Conservation (phyloP, 2,329 filamentous ascomycete species). For the Ilyonectria robusta region DNA sequence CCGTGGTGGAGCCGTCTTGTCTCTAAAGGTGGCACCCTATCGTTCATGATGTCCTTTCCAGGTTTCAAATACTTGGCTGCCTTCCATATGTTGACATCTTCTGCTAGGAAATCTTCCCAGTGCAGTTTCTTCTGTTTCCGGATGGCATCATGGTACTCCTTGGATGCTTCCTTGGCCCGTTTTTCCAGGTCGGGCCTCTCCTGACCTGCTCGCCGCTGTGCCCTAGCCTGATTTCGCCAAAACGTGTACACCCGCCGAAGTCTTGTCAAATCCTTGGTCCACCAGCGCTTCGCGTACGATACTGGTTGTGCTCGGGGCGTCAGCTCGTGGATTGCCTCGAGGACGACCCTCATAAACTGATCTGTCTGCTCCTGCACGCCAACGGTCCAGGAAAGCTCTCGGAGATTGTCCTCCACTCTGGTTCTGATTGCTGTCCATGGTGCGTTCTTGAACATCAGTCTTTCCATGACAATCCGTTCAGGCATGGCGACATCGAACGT, state of each 20-base stretch:
- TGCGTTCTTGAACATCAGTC: constrained; percentile 18
- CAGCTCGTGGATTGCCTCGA: too few relatives aligned
- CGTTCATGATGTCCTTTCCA: too few relatives aligned
- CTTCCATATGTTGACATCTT: background rate
- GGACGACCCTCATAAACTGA: too few relatives aligned
- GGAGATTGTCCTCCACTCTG: background rate
- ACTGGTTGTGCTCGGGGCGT: background rate
- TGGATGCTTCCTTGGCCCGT: too few relatives aligned
- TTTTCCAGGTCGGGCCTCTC: too few relatives aligned
- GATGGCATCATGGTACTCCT: too few relatives aligned
- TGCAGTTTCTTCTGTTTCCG: too few relatives aligned
- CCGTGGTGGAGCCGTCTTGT: too few relatives aligned
- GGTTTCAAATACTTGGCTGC: background rate
- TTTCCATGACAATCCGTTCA: constrained; percentile 22
- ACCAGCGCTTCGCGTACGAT: background rate
- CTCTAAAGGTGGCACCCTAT: too few relatives aligned
- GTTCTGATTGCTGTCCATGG: background rate
- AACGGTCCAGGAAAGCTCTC: background rate
- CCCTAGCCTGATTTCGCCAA: background rate
- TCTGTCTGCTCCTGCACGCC: too few relatives aligned
- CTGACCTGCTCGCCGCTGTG: too few relatives aligned
- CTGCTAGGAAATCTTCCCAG: too few relatives aligned
- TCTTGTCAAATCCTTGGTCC: background rate
- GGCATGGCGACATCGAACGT: constrained; percentile 43
- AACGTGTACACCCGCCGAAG: background rate